These are phyloP conservation scores for Solanum commersonii DNA, from an alignment of 257 asterid genomes.

Conservation along the genomic window DNA sequence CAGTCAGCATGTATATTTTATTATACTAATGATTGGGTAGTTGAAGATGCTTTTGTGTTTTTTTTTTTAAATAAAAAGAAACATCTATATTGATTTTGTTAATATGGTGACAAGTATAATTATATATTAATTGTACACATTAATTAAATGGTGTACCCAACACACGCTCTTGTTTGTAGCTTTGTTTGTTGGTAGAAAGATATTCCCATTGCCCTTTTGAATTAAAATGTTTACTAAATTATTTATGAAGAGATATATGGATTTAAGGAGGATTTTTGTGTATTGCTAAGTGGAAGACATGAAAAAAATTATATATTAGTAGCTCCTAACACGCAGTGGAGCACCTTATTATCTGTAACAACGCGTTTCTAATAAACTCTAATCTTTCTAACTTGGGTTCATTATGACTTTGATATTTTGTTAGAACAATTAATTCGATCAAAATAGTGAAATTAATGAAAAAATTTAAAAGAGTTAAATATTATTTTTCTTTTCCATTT, in stretches of 20 bases:
- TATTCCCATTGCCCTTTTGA: neutral
- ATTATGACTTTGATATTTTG: neutral
- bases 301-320: neutral
- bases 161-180: slow-evolving; percentile 3
- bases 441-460: neutral
- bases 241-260: neutral
- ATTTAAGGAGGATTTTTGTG: neutral
- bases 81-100: slow-evolving; percentile 2
- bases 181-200: slow-evolving; percentile 29
- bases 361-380: slow-evolving; percentile 17
- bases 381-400: neutral
- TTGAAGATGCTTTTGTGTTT: slow-evolving; percentile 24
- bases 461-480: neutral
- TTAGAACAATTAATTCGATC: neutral
- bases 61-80: neutral
- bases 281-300: slow-evolving; percentile 26
- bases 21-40: slow-evolving; percentile 33
- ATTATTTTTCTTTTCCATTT: neutral
- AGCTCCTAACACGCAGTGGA: neutral
- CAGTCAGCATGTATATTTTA: slow-evolving; percentile 1
- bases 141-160: neutral
- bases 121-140: neutral
- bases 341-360: slow-evolving; percentile 14
- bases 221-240: neutral
- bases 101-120: neutral